Evolutionary conservation across 2,329 filamentous ascomycete genomes (phyloP).

Genomic region (Trichoderma koningiopsis): DNA sequence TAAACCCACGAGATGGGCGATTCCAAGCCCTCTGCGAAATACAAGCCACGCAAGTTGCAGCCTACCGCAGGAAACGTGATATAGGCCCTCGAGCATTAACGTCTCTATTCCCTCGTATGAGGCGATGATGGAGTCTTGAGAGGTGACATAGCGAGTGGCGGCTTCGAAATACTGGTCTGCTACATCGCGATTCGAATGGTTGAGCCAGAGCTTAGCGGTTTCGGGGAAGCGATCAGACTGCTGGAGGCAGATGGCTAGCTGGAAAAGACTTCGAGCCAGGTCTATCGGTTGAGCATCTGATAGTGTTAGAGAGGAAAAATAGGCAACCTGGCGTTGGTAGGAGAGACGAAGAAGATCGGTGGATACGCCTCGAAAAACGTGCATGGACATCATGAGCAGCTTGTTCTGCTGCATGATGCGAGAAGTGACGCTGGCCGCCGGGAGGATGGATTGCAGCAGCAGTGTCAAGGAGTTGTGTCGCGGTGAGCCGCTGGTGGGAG

Average conservation of each 20-base stretch:
- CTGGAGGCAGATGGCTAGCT: slow-evolving; percentile 14
- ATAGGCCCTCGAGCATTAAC: slow-evolving; percentile 5
- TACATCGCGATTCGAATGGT: background rate
- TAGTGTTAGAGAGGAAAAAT: background rate
- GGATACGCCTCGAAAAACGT: slow-evolving; percentile 13
- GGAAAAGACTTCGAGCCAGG: slow-evolving; percentile 9
- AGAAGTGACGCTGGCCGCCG: slow-evolving; percentile 1
- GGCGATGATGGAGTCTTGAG: slow-evolving; percentile 5
- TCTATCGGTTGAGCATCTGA: background rate
- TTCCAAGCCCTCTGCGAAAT: slow-evolving; percentile 12
- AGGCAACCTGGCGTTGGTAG: background rate
- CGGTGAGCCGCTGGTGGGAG: background rate
- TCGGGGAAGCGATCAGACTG: slow-evolving; percentile 6
- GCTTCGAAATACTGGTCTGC: slow-evolving; percentile 12
- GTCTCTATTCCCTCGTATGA: background rate
- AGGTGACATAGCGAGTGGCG: slow-evolving; percentile 17
- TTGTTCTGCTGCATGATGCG: slow-evolving; percentile 20
- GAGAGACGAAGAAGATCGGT: background rate
- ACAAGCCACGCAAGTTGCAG: slow-evolving; percentile 1
- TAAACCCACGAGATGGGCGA: background rate
- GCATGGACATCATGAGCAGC: slow-evolving; percentile 13
- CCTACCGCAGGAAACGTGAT: background rate
- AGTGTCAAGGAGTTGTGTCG: background rate
- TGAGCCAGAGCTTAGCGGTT: background rate
- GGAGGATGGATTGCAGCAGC: slow-evolving; percentile 12